phyloP scores from a whole-genome alignment of 768 basidiomycete species.

The Pilatotrama ljubarskyi region DNA sequence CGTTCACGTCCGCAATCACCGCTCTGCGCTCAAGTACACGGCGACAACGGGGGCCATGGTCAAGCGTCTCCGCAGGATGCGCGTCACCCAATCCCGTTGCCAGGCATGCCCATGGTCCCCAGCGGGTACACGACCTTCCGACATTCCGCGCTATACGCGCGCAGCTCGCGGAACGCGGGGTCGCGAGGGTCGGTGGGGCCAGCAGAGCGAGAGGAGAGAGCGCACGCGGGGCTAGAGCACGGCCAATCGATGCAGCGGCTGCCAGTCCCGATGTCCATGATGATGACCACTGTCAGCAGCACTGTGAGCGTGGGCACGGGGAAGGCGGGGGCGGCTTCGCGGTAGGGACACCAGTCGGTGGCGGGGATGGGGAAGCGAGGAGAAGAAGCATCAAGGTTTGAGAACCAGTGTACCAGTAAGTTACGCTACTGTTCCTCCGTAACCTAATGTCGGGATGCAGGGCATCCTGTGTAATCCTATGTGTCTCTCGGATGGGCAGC shows the following conservation, averaged over 20 bases:
- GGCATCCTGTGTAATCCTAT: not conserved
- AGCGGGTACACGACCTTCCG: constrained; percentile 20
- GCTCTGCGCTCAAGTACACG: constrained; percentile 9
- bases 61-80: not conserved
- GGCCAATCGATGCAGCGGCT: constrained; percentile 18
- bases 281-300: constrained; percentile 21
- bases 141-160: constrained; percentile 16
- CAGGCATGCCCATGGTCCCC: constrained; percentile 21
- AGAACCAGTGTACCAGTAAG: not conserved
- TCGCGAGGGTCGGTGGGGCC: not conserved
- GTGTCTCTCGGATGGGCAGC: not conserved
- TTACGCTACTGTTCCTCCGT: not conserved
- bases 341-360: not conserved
- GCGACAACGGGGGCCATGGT: not conserved
- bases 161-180: not conserved
- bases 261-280: constrained; percentile 15
- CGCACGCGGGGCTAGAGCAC: constrained; percentile 15
- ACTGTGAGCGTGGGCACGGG: constrained; percentile 17
- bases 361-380: not conserved
- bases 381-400: not conserved
- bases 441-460: not conserved
- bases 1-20: constrained; percentile 12
- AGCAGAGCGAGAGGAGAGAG: not conserved
- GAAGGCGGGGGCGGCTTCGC: not conserved
- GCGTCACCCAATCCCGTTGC: constrained; percentile 15